Evolutionary conservation across 2,329 filamentous ascomycete genomes (phyloP).

Genomic region (Cercospora beticola): DNA sequence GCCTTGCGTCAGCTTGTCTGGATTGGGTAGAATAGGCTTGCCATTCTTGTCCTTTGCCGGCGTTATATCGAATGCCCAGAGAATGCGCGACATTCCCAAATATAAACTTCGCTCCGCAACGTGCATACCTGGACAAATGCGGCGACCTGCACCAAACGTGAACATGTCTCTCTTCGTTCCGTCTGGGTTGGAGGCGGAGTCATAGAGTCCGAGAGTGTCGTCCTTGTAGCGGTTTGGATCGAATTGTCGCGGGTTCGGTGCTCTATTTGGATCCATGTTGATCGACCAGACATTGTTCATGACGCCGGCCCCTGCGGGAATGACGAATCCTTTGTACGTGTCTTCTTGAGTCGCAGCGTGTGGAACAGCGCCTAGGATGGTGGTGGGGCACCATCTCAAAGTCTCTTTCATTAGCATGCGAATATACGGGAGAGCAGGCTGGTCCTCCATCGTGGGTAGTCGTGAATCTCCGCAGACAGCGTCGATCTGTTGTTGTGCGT

Average conservation of each 20-base stretch:
- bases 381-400: constrained; percentile 24
- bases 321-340: constrained; percentile 31
- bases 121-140: constrained; percentile 36
- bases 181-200: constrained; percentile 34
- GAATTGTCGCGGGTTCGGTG: constrained; percentile 28
- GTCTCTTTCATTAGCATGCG: constrained; percentile 26
- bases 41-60: constrained; percentile 36
- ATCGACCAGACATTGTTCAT: constrained; percentile 33
- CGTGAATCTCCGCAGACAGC: constrained; percentile 21
- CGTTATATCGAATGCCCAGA: constrained; percentile 48
- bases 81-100: constrained; percentile 45
- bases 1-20: constrained; percentile 44
- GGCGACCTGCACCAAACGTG: constrained; percentile 35
- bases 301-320: constrained; percentile 29
- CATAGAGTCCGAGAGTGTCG: constrained; percentile 27
- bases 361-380: constrained; percentile 26
- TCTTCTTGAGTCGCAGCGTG: constrained; percentile 31
- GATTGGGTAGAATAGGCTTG: constrained; percentile 40
- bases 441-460: constrained; percentile 25
- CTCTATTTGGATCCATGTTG: constrained; percentile 24
- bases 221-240: constrained; percentile 30
- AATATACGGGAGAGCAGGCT: constrained; percentile 23
- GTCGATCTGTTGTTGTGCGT: constrained; percentile 29
- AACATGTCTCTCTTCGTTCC: constrained; percentile 17
- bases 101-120: constrained; percentile 34